phyloP scores from a whole-genome alignment of 305 asterid species.

The Rubia tinctorum region DNA sequence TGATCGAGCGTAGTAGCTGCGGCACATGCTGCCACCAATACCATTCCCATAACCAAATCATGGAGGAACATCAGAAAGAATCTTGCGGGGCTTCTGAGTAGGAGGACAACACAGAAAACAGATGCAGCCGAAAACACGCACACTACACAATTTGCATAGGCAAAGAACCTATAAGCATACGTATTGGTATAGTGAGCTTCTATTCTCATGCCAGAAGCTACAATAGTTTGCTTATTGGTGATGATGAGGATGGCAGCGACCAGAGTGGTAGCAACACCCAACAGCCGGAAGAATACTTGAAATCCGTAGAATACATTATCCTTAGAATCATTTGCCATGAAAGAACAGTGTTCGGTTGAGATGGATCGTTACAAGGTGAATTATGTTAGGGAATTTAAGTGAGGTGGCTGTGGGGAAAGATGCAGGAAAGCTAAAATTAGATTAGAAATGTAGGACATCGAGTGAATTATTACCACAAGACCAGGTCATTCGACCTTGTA shows the following conservation, averaged over 20 bases:
- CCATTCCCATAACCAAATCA: constrained; percentile 44
- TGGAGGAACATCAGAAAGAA: constrained; percentile 48
- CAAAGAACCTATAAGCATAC: constrained; percentile 55
- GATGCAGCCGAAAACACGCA: constrained; percentile 36
- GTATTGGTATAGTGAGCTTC: constrained; percentile 43
- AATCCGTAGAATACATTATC: constrained; percentile 21
- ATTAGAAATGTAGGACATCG: no score
- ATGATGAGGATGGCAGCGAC: constrained; percentile 39
- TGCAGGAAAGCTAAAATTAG: no score
- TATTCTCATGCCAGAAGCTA: constrained; percentile 27
- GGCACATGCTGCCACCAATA: constrained; percentile 47
- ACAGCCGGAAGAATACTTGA: constrained; percentile 34
- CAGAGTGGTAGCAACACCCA: constrained; percentile 29
- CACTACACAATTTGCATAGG: constrained; percentile 42
- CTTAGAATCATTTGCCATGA: constrained; percentile 14
- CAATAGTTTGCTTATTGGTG: constrained; percentile 33
- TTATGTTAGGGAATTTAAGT: no score
- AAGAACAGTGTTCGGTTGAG: no score
- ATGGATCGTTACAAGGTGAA: no score
- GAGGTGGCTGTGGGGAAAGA: no score
- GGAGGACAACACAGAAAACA: constrained; percentile 17
- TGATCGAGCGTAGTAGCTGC: constrained; percentile 54
- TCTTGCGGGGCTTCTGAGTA: constrained; percentile 18
- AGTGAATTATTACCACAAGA: no score
- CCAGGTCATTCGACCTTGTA: no score